phyloP scores from a whole-genome alignment of 495 filamentous ascomycete species.

The Podospora comata region DNA sequence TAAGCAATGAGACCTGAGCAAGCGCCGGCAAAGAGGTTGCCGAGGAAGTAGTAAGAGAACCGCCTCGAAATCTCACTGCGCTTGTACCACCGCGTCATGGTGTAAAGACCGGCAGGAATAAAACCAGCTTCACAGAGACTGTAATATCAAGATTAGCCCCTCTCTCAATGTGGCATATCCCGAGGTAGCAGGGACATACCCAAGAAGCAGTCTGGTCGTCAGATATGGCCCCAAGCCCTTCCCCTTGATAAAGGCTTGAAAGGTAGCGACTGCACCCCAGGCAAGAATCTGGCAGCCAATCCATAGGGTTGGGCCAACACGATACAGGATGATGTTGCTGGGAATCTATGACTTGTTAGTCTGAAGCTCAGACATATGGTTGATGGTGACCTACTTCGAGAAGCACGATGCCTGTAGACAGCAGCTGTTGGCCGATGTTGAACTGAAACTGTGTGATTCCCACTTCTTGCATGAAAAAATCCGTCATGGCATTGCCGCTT shows the following conservation, averaged over 20 bases:
- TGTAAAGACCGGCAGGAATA: constrained; percentile 58
- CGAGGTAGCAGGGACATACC: constrained; percentile 29
- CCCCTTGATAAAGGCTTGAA: constrained; percentile 51
- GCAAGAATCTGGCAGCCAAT: constrained; percentile 54
- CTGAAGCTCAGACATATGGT: neutral
- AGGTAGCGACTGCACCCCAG: constrained; percentile 55
- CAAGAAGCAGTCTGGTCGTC: constrained; percentile 52
- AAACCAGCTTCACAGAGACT: constrained; percentile 54
- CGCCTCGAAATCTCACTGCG: constrained; percentile 54
- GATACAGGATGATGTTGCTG: constrained; percentile 55
- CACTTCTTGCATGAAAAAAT: constrained; percentile 50
- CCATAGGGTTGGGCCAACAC: constrained; percentile 54
- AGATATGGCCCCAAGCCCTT: constrained; percentile 50
- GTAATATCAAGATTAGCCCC: neutral
- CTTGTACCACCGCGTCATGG: constrained; percentile 60
- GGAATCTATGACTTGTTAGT: constrained; percentile 37
- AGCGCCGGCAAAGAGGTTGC: constrained; percentile 42
- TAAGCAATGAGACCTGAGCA: constrained; percentile 29
- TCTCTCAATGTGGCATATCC: neutral
- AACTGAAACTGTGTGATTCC: constrained; percentile 56
- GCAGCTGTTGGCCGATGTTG: constrained; percentile 55
- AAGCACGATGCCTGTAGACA: constrained; percentile 56
- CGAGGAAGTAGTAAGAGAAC: constrained; percentile 55
- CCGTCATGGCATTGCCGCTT: constrained; percentile 31
- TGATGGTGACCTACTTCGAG: constrained; percentile 34